phyloP scores from a whole-genome alignment of 2,329 filamentous ascomycete species.

The Paracoccidioides lutzii region DNA sequence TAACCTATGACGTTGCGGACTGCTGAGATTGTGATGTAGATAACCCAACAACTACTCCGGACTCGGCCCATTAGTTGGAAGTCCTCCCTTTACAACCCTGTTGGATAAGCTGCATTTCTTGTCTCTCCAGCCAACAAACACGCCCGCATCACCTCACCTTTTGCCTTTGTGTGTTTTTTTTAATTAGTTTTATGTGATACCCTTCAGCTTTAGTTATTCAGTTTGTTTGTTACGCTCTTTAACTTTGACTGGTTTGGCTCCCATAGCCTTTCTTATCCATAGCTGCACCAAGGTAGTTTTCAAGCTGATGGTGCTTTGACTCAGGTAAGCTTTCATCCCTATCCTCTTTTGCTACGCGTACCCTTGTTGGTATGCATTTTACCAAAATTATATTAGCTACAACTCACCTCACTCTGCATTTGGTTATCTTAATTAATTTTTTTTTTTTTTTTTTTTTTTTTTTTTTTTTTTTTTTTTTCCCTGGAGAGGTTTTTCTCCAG shows the following conservation, averaged over 20 bases:
- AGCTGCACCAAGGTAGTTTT: neutral
- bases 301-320: neutral
- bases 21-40: neutral
- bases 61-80: too few relatives aligned
- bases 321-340: conserved; percentile 1
- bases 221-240: neutral
- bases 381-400: neutral
- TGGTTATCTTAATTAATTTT: too few relatives aligned
- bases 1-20: neutral
- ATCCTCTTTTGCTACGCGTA: neutral
- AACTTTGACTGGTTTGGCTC: neutral
- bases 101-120: neutral
- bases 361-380: neutral
- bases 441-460: neutral
- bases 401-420: neutral
- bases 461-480: neutral
- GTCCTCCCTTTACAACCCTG: too few relatives aligned
- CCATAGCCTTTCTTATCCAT: neutral
- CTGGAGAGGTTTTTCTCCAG: neutral
- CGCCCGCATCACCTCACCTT: neutral
- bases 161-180: neutral
- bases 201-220: neutral
- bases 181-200: neutral
- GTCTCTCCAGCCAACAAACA: neutral
- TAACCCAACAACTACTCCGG: neutral